phyloP scores from a whole-genome alignment of 2,329 filamentous ascomycete genomes.

The Tolypocladium album region DNA sequence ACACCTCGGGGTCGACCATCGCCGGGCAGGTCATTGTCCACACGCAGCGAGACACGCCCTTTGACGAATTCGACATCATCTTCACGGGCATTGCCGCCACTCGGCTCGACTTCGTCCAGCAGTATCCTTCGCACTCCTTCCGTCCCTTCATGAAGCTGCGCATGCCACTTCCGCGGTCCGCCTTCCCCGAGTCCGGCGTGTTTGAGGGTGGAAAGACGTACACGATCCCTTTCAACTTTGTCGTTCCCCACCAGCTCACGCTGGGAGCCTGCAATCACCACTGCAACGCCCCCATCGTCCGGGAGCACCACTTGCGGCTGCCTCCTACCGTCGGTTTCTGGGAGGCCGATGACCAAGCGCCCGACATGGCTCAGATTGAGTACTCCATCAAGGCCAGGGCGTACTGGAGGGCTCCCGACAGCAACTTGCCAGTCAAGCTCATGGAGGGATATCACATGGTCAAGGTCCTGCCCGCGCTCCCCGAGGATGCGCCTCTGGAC shows the following conservation, averaged over 20 bases:
- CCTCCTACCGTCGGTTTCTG: constrained; percentile 43
- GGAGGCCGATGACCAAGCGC: constrained; percentile 43
- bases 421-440: constrained; percentile 14
- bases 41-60: constrained; percentile 32
- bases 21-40: constrained; percentile 37
- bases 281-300: constrained; percentile 31
- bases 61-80: constrained; percentile 41
- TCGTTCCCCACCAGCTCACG: constrained; percentile 47
- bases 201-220: constrained; percentile 38
- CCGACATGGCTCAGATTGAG: constrained; percentile 42
- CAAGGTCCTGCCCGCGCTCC: constrained; percentile 39
- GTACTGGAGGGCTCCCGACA: constrained; percentile 11
- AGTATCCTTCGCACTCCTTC: constrained; percentile 33
- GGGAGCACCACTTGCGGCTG: constrained; percentile 40
- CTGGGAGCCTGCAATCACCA: constrained; percentile 44
- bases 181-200: constrained; percentile 34
- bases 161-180: constrained; percentile 38
- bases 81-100: constrained; percentile 41
- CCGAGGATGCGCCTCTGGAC: constrained; percentile 40
- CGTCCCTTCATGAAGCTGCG: constrained; percentile 45
- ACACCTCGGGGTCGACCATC: constrained; percentile 42
- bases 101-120: constrained; percentile 38
- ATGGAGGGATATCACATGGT: constrained; percentile 33
- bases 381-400: constrained; percentile 40
- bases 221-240: constrained; percentile 46